Conservation (phyloP, 495 filamentous ascomycete genomes). For the Niebla homalea region DNA sequence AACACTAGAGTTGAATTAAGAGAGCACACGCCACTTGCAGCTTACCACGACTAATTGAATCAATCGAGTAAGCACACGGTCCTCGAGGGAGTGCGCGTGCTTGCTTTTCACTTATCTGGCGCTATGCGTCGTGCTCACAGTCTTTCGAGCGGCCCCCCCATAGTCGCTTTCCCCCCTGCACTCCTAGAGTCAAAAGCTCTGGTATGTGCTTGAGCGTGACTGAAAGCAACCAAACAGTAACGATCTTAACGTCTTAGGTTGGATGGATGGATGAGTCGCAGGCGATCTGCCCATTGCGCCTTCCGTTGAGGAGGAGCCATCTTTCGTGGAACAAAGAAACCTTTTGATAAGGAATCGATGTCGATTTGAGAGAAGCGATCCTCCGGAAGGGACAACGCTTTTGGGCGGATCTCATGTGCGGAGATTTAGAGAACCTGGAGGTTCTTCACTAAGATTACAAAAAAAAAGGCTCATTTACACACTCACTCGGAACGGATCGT, state of each 20-base stretch:
- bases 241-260: slow-evolving; percentile 6
- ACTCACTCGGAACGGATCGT: background rate
- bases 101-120: background rate
- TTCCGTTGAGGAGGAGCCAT: background rate
- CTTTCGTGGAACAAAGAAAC: background rate
- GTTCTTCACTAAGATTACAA: background rate
- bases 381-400: background rate
- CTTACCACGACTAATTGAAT: background rate
- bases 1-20: slow-evolving; percentile 1
- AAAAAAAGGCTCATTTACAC: background rate
- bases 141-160: background rate
- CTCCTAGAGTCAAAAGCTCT: too few relatives aligned
- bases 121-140: background rate
- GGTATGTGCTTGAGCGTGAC: too few relatives aligned
- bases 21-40: background rate
- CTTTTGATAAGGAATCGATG: too few relatives aligned
- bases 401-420: slow-evolving; percentile 3
- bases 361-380: background rate
- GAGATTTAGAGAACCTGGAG: slow-evolving; percentile 1
- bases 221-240: background rate
- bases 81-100: background rate
- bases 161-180: background rate
- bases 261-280: slow-evolving; percentile 10
- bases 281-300: slow-evolving; percentile 2
- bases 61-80: slow-evolving; percentile 1